These are phyloP conservation scores for Agarophyton chilense DNA, from an alignment of 23 red algal species.

Conservation along the genomic window DNA sequence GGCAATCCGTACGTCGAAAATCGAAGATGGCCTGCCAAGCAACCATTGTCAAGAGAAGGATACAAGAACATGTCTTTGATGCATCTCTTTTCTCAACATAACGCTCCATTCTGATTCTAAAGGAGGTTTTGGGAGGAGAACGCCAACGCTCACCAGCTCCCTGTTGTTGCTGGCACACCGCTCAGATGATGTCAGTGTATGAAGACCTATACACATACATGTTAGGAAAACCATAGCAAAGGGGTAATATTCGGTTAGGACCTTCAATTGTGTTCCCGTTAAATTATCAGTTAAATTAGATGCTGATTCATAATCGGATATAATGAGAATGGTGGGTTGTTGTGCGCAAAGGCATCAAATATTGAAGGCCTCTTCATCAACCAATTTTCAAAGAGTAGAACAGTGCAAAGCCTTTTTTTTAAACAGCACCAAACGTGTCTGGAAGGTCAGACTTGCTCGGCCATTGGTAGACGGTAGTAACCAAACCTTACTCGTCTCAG, in stretches of 20 bases:
- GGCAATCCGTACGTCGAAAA: neutral
- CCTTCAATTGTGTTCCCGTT: too few species aligned
- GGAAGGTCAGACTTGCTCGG: slow-evolving; percentile 46
- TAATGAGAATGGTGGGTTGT: too few species aligned
- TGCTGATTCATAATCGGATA: too few species aligned
- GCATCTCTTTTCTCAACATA: neutral
- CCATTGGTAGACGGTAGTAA: slow-evolving; percentile 62
- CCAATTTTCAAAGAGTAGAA: neutral
- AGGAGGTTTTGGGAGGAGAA: too few species aligned
- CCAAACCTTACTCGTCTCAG: slow-evolving; percentile 48
- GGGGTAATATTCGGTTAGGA: too few species aligned
- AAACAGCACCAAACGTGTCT: slow-evolving; percentile 48
- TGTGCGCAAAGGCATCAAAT: neutral
- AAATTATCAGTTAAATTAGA: too few species aligned
- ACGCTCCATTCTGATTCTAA: too few species aligned
- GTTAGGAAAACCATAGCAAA: too few species aligned
- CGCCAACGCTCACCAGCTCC: too few species aligned
- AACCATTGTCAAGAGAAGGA: slow-evolving; percentile 8
- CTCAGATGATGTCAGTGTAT: too few species aligned
- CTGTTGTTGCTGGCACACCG: too few species aligned
- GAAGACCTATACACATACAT: too few species aligned
- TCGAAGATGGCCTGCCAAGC: neutral
- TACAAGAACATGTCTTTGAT: slow-evolving; percentile 14
- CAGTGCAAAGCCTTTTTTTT: slow-evolving; percentile 2
- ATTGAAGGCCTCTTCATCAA: neutral